Base-by-base conservation (phyloP, 805 yeast species). In the Saturnispora dispora region DNA sequence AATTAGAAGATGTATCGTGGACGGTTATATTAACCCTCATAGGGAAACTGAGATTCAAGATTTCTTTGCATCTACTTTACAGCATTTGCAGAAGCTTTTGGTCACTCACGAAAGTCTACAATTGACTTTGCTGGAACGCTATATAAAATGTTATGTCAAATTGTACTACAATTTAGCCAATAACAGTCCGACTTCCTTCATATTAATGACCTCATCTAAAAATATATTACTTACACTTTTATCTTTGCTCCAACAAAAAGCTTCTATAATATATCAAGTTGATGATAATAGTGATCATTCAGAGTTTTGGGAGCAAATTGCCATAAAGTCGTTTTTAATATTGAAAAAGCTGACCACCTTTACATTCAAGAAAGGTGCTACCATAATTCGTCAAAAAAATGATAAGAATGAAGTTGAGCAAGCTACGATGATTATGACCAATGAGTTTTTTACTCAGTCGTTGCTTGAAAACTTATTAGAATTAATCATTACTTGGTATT, bases 101-200 rank as follows among this genome's bases (percentile, higher is more conserved):
- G 52, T 70, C 5, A 72, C 76, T 53, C 81, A 83, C 63, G 82
- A 81, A 39, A 71, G 69, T 45, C 67, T 70, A 47, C 66, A 73
- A 11, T 58, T 74, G 15, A 80, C 72, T 46, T 61, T 76, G 37
- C 68, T 85, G n/a, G 88, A 82, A 60, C 79, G 84, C 62, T 87
- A 81, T 57, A 76, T 88, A 48, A 79, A 79, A 60, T 81, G 93
- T 54, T 81, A 83, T 60, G 79, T 88, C 42, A 91, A 91, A 66
- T 66, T 89, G 28, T 88, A 83, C 59, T 76, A 76, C 47, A 76
- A 79, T 41, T 61, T 88, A 51, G 73, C 80, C 5, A 74, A 73
- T 40, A 70, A 70, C 36, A 83, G 83, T 51, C 85, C 95, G 2
- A 77, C 88, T 0, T 75, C 84, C 22, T 86, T 90, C 60, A 71